Conservation (phyloP, 257 asterid genomes). For the Penstemon newberryi region DNA sequence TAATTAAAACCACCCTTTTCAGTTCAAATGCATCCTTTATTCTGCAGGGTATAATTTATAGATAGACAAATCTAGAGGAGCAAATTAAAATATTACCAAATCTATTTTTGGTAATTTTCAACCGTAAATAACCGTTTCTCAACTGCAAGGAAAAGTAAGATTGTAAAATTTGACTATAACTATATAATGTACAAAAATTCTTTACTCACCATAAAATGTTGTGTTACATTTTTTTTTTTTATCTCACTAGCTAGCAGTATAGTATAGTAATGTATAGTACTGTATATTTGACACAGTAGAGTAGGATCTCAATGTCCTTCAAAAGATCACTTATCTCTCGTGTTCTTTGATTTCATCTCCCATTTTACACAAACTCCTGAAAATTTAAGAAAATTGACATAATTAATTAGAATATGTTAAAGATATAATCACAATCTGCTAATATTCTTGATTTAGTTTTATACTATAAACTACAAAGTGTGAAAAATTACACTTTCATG, state of each 20-base stretch:
- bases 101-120: too few species aligned
- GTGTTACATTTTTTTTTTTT: background rate
- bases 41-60: too few species aligned
- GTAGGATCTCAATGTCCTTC: slow-evolving; percentile 56
- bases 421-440: too few species aligned
- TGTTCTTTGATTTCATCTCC: slow-evolving; percentile 16
- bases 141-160: slow-evolving; percentile 18
- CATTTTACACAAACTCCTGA: slow-evolving; percentile 20
- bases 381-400: background rate
- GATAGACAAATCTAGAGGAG: too few species aligned
- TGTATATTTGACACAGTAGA: slow-evolving; percentile 37
- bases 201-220: slow-evolving; percentile 28
- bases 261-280: background rate
- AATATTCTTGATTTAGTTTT: background rate
- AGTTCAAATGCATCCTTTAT: too few species aligned
- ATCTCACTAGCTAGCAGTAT: background rate
- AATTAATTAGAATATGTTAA: background rate
- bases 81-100: too few species aligned
- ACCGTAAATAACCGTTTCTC: background rate
- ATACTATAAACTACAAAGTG: background rate
- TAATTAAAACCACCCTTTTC: too few species aligned
- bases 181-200: slow-evolving; percentile 37
- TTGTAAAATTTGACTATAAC: slow-evolving; percentile 32
- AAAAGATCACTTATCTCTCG: slow-evolving; percentile 62
- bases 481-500: background rate